phyloP scores from a whole-genome alignment of 1,139 yeast genomes.

The Suhomyces bribrorum region DNA sequence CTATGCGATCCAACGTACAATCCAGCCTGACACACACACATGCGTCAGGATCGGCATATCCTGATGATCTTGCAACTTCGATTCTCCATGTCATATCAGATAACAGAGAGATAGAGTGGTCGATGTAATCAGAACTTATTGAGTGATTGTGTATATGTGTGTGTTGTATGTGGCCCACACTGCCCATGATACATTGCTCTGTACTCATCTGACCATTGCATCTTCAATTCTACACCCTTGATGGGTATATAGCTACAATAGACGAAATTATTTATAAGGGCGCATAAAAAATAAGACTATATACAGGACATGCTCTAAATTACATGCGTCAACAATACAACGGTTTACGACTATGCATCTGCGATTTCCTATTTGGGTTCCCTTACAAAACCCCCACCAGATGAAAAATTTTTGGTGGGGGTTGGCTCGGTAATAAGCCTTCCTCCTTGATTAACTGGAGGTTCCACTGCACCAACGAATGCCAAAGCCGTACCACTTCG shows the following conservation, averaged over 20 bases:
- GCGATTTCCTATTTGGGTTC: too few relatives aligned
- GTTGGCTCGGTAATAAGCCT: too few relatives aligned
- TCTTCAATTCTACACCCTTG: slow-evolving; percentile 1
- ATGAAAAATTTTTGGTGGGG: not conserved
- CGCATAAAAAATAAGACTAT: not conserved
- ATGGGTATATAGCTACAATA: not conserved
- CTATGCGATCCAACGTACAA: slow-evolving; percentile 3
- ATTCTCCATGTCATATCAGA: slow-evolving; percentile 21
- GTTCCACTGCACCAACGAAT: too few relatives aligned
- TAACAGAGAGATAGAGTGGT: slow-evolving; percentile 21
- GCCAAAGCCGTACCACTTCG: too few relatives aligned
- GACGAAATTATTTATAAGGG: not conserved
- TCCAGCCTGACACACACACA: too few relatives aligned
- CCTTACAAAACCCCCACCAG: too few relatives aligned
- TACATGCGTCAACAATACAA: not conserved
- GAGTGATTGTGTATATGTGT: too few relatives aligned
- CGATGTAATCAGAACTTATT: slow-evolving; percentile 15
- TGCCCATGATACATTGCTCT: too few relatives aligned
- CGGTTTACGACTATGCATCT: not conserved
- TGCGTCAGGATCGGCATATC: not conserved
- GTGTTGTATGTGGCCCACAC: too few relatives aligned
- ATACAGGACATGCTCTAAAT: not conserved
- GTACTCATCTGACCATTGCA: too few relatives aligned
- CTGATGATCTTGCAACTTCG: slow-evolving; percentile 18
- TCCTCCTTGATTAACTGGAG: too few relatives aligned